phyloP scores from a whole-genome alignment of 345 rosid genomes.

The Toxicodendron radicans region DNA sequence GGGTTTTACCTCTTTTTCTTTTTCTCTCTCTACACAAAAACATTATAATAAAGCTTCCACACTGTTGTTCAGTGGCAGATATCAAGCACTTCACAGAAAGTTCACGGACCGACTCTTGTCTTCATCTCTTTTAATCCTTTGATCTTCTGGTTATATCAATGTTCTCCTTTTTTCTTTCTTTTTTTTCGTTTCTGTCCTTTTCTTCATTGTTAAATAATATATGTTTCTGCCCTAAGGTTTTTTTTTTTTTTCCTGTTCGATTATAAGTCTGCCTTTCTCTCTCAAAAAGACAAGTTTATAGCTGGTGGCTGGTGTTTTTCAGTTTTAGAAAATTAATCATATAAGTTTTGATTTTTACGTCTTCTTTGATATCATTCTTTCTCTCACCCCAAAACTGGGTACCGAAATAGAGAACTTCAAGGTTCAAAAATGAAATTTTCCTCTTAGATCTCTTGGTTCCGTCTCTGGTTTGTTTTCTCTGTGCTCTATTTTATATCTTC shows the following conservation, averaged over 20 bases:
- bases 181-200: not conserved
- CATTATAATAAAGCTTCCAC: conserved; percentile 5
- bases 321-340: not conserved
- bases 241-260: not conserved
- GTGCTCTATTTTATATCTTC: not conserved
- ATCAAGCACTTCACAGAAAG: conserved; percentile 8
- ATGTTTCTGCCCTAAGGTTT: not conserved
- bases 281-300: not conserved
- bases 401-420: not conserved
- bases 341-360: not conserved
- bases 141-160: conserved; percentile 34
- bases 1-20: conserved; percentile 30
- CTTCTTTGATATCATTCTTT: not conserved
- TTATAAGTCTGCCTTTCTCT: not conserved
- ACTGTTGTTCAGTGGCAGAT: not conserved
- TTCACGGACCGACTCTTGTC: conserved; percentile 11
- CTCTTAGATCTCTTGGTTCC: conserved; percentile 6
- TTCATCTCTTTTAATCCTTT: conserved; percentile 28
- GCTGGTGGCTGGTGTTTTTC: no score
- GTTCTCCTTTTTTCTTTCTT: not conserved
- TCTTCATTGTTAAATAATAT: not conserved
- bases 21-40: not conserved
- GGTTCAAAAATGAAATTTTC: not conserved
- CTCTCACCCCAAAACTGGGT: not conserved
- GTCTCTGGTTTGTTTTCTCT: conserved; percentile 10